Evolutionary conservation across 441 rosid species (phyloP).

Genomic region (Macaranga tanarius): DNA sequence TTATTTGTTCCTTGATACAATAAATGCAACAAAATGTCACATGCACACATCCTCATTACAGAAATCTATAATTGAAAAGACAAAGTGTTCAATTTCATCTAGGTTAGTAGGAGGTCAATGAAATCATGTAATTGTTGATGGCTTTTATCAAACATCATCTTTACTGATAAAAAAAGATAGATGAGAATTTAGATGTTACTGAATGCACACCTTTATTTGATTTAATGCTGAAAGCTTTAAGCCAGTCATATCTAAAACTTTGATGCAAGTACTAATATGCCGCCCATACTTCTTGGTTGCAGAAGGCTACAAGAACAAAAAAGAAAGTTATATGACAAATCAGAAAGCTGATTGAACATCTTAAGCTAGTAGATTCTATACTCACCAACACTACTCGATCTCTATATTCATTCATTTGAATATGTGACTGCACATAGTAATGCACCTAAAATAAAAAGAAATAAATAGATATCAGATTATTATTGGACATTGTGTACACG

Average conservation of each 20-base stretch:
- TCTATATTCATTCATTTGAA: constrained; percentile 92
- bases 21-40: not conserved
- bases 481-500: not conserved
- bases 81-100: not conserved
- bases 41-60: not conserved
- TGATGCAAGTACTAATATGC: constrained; percentile 79
- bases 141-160: not conserved
- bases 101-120: not conserved
- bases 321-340: constrained; percentile 15
- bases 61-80: not conserved
- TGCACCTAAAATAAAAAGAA: constrained; percentile 49
- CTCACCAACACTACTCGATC: constrained; percentile 87
- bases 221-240: constrained; percentile 78
- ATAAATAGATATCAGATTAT: not conserved
- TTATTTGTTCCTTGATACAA: constrained; percentile 1
- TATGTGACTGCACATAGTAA: constrained; percentile 87
- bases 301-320: constrained; percentile 58
- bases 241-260: constrained; percentile 92
- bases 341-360: not conserved
- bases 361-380: constrained; percentile 4
- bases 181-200: not conserved
- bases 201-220: constrained; percentile 66
- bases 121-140: not conserved
- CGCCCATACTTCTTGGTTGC: constrained; percentile 67
- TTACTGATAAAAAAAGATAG: not conserved